Conservation (phyloP, 768 basidiomycete species). For the Kwoniella mangroviensis region DNA sequence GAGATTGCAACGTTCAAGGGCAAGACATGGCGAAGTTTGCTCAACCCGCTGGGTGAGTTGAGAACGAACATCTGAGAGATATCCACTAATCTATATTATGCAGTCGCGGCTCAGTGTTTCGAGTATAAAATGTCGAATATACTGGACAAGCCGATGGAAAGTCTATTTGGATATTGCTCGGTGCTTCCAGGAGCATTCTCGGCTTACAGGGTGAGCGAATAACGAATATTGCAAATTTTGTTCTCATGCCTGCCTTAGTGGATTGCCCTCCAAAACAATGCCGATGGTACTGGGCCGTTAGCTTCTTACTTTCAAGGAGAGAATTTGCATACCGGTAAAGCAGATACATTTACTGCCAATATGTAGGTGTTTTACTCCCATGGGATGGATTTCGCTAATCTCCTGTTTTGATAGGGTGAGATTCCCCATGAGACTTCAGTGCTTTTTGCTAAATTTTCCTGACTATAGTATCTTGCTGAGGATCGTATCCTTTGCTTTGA, state of each 20-base stretch:
- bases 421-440: neutral
- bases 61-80: neutral
- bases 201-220: constrained; percentile 64
- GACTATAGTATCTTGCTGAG: constrained; percentile 52
- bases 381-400: constrained; percentile 14
- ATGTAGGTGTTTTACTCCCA: constrained; percentile 46
- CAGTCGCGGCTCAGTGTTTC: constrained; percentile 88
- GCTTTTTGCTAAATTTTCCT: neutral
- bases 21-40: constrained; percentile 74
- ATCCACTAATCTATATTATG: neutral
- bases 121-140: constrained; percentile 94
- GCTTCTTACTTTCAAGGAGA: constrained; percentile 95
- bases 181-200: constrained; percentile 90
- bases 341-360: constrained; percentile 57
- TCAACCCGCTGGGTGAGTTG: constrained; percentile 71
- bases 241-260: constrained; percentile 61
- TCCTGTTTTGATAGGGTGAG: constrained; percentile 24
- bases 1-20: constrained; percentile 94
- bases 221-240: neutral
- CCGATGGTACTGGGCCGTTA: constrained; percentile 84
- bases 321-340: constrained; percentile 64
- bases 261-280: constrained; percentile 81
- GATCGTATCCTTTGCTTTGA: constrained; percentile 58
- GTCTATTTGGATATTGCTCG: constrained; percentile 62
- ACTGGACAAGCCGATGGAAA: constrained; percentile 89